These are phyloP conservation scores for Solanum pinnatisectum DNA, from an alignment of 257 asterid species.

Conservation along the genomic window DNA sequence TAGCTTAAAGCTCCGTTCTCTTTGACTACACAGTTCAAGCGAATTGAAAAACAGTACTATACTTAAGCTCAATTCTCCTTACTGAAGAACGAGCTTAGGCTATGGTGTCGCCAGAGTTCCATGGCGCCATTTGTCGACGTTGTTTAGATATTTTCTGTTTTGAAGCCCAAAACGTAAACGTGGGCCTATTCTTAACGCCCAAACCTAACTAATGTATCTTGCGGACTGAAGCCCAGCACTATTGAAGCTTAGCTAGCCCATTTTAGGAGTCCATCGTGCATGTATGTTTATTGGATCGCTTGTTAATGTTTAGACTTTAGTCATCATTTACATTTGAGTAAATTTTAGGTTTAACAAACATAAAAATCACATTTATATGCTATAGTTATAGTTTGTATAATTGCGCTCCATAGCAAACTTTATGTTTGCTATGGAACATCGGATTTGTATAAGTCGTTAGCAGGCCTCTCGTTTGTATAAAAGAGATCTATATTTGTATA, in stretches of 20 bases:
- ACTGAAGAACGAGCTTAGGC: neutral
- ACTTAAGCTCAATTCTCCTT: neutral
- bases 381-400: no score
- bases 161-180: neutral
- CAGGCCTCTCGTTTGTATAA: no score
- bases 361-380: no score
- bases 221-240: neutral
- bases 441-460: no score
- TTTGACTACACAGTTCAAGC: neutral
- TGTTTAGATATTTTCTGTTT: neutral
- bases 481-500: no score
- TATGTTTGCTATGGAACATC: no score
- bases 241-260: neutral
- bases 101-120: neutral
- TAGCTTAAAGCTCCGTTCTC: neutral
- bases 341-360: no score
- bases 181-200: neutral
- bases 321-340: no score
- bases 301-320: no score
- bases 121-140: neutral
- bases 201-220: neutral
- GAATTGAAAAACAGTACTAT: neutral
- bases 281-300: neutral
- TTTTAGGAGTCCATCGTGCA: neutral
- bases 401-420: no score